These are phyloP conservation scores for Hypoxylon sp. DNA, from an alignment of 2,329 filamentous ascomycete genomes.

Conservation along the genomic window DNA sequence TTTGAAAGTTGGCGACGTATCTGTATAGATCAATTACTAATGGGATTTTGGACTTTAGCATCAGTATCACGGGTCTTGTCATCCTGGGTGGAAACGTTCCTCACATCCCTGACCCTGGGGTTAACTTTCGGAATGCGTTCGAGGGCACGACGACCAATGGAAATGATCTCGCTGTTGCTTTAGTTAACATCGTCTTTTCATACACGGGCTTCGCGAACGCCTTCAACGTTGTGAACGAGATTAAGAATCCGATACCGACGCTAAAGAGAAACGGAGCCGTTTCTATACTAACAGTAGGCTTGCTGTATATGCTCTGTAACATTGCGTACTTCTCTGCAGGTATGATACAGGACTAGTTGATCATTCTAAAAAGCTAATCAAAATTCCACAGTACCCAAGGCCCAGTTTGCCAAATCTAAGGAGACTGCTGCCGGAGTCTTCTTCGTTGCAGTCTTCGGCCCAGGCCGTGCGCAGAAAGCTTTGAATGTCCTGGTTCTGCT, in stretches of 20 bases:
- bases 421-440: conserved; percentile 70
- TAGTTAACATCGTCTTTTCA: conserved; percentile 72
- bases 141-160: conserved; percentile 61
- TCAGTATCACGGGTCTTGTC: conserved; percentile 73
- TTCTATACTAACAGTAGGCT: conserved; percentile 65
- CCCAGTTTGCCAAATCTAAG: conserved; percentile 65
- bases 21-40: background rate
- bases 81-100: conserved; percentile 70
- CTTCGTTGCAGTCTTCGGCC: conserved; percentile 71
- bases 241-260: conserved; percentile 69
- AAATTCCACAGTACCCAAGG: conserved; percentile 61
- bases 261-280: conserved; percentile 66
- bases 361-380: conserved; percentile 2
- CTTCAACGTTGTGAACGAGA: conserved; percentile 73
- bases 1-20: background rate
- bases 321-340: conserved; percentile 72
- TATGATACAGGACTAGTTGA: conserved; percentile 29
- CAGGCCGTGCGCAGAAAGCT: conserved; percentile 62
- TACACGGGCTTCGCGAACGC: conserved; percentile 72
- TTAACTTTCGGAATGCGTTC: conserved; percentile 71
- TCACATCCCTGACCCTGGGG: conserved; percentile 63
- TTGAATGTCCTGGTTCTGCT: conserved; percentile 71
- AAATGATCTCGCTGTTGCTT: conserved; percentile 68
- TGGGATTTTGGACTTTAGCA: conserved; percentile 47
- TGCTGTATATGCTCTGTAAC: conserved; percentile 71